Evolutionary conservation across 2,329 filamentous ascomycete species (phyloP), one percentile per base, ranked within the genome.

Genomic region (Zymoseptoria pseudotritici): DNA sequence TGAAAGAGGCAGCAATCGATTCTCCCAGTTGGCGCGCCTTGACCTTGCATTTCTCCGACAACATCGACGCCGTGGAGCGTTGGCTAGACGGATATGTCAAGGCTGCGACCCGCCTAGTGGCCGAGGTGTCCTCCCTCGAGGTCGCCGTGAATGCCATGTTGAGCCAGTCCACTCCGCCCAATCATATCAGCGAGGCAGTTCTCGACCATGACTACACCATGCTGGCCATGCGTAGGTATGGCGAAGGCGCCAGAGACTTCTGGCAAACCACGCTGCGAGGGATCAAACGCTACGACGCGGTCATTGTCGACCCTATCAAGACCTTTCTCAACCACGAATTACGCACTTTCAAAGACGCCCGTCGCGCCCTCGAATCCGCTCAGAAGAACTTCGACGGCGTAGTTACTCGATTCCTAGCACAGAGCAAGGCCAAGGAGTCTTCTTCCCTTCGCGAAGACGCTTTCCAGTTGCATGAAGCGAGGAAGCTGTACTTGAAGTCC

Each of bases 181-280:
- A 83, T 21, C 83, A 86, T 58, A 81, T 91, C 58, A 90, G 89
- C 61, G 92, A 97, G 74, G 88, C 89, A 57, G 83, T 93, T 57
- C 81, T 99, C 71, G 94, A 99, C 72, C 91, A 96, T 76, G 94
- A 99, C 76, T 97, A 97, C 74, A 94, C 92, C 0, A 80, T 96
- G 54, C 80, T 96, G 62, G 91, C 92, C 17, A 83, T 97, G 74
- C 90, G 89, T 74, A 84, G 89, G 59, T 89, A 92, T 71, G 88
- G 87, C 19, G 93, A 99, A 66, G 90, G 90, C 4, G 87, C 91
- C 58, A 86, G 87, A 68, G 92, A 96, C 71, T 92, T 91, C 79
- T 97, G 91, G 91, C 83, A 83, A 64, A 86, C 88, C 65, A 82
- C 91, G 22, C 76, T 96, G 58, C 81, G 80, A 60, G 85, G 86